Evolutionary conservation across 805 yeast genomes (phyloP), one percentile per base, ranked within the genome.

Genomic region (Kazachstania africana): DNA sequence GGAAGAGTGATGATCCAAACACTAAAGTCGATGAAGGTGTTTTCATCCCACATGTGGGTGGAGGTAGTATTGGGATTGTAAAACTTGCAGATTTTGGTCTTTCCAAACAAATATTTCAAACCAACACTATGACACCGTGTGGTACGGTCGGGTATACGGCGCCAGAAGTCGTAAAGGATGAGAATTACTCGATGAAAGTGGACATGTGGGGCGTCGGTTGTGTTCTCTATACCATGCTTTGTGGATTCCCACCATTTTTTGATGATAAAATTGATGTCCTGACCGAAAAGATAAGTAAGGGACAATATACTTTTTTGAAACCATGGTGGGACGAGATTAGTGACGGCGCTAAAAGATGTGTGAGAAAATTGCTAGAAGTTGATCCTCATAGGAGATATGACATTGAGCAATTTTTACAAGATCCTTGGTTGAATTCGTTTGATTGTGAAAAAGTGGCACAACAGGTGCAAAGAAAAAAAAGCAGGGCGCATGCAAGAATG

Each of bases 141-240:
- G 98, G 98, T 31, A 91, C 98, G 1, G 95, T 91, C 12, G 97
- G 97, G 3, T 91, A 91, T 50, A 88, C 97, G 2, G 98, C 98
- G 0, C 98, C 98, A 0, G 98, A 91, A 57, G 88, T 91, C 44
- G 97, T 91, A 25, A 76, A 79, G 42, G 97, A 91, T 55, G 94
- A 87, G 60, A 68, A 76, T 28, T 91, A 91, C 52, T 81, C 95
- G 2, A 84, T 82, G 61, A 79, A 85, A 40, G 98, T 91, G 23
- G 98, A 91, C 54, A 83, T 91, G 91, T 91, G 98, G 98, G 96
- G 96, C 4, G 64, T 91, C 33, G 98, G 98, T 0, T 91, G 98
- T 60, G 95, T 91, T 0, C 60, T 91, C 34, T 91, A 91, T 52
- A 91, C 97, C 0, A 63, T 91, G 26, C 62, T 91, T 22, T 91